These are phyloP conservation scores for Priceomyces medius DNA, from an alignment of 805 yeast species.

Conservation along the genomic window DNA sequence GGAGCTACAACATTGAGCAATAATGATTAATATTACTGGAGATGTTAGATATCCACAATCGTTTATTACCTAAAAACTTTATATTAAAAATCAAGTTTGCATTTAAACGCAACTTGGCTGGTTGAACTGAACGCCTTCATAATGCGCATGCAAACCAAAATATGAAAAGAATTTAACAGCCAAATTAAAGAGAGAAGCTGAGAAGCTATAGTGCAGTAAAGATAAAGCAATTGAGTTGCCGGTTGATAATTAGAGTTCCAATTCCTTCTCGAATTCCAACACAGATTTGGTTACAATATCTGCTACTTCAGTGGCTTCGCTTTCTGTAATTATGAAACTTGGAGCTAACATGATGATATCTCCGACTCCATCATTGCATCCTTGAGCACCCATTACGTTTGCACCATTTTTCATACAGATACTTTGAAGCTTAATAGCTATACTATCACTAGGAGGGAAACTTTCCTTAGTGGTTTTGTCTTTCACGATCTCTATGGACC, in stretches of 20 bases:
- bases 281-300: conserved; percentile 40
- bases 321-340: conserved; percentile 38
- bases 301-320: conserved; percentile 36
- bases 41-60: too few species aligned
- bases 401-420: conserved; percentile 46
- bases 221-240: too few species aligned
- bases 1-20: too few species aligned
- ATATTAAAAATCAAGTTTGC: too few species aligned
- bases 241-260: conserved; percentile 11
- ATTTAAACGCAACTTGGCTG: too few species aligned
- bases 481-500: conserved; percentile 57
- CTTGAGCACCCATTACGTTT: conserved; percentile 46
- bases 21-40: too few species aligned
- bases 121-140: too few species aligned
- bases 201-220: too few species aligned
- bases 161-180: neutral
- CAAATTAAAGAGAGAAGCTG: neutral
- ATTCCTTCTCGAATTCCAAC: conserved; percentile 31
- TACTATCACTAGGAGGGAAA: conserved; percentile 35
- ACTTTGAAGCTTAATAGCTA: conserved; percentile 36
- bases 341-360: conserved; percentile 50
- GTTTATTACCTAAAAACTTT: too few species aligned
- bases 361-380: conserved; percentile 34
- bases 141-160: too few species aligned
- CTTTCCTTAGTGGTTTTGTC: conserved; percentile 51